Percentiles rank a stretch among this genome's conserved stretches.
Conservation (phyloP, 768 basidiomycete genomes). For the Leucocoprinus birnbaumii region DNA sequence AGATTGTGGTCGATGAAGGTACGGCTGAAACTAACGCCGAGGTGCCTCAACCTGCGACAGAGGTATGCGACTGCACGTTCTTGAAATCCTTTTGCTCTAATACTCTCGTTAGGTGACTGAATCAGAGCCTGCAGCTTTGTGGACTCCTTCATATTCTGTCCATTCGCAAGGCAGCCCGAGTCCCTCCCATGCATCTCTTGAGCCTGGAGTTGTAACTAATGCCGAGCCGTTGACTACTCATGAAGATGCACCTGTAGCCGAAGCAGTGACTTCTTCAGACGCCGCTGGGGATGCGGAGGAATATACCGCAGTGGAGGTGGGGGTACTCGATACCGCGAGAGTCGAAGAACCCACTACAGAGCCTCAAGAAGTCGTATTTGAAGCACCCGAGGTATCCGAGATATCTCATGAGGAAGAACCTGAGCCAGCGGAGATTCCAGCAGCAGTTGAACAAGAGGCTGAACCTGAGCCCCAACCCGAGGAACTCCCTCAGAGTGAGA, state of each 20-base stretch:
- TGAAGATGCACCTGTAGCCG: neutral
- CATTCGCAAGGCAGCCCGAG: constrained; percentile 35
- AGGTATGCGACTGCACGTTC: too few species aligned
- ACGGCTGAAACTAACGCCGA: neutral
- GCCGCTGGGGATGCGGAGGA: neutral
- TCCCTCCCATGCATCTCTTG: constrained; percentile 3
- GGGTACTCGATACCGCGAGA: too few species aligned
- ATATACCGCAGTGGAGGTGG: neutral
- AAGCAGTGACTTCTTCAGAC: neutral
- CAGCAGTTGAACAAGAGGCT: neutral
- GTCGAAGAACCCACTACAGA: neutral
- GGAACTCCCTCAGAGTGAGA: neutral
- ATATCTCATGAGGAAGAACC: neutral
- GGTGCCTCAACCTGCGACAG: neutral
- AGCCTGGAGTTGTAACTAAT: neutral
- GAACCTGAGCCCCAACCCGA: neutral
- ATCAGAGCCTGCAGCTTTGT: constrained; percentile 12
- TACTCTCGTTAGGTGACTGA: neutral
- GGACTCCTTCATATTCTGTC: constrained; percentile 41
- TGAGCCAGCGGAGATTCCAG: neutral
- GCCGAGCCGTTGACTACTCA: neutral
- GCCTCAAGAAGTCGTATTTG: neutral
- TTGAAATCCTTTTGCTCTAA: too few species aligned
- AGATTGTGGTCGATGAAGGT: neutral
- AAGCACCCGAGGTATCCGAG: neutral